Conservation (phyloP, 108 stramenopile genomes). For the Cyclotella cryptica region DNA sequence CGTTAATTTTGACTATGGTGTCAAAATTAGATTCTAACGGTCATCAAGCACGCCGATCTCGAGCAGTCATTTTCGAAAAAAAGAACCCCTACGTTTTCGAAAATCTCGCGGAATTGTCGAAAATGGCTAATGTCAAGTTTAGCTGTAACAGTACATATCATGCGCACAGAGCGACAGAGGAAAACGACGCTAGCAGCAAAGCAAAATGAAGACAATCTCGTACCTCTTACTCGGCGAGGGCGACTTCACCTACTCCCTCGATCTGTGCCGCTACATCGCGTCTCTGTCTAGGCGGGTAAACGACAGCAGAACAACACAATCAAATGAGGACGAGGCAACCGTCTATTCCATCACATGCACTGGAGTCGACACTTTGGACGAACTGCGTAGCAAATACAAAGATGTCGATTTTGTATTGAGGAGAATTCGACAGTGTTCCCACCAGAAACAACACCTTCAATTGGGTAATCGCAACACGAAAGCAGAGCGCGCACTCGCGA, state of each 20-base stretch:
- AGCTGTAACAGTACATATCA: too few species aligned
- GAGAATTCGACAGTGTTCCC: constrained; percentile 39
- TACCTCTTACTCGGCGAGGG: constrained; percentile 77
- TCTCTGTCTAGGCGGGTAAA: background rate
- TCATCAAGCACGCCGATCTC: too few species aligned
- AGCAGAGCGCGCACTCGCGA: background rate
- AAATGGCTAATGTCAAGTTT: too few species aligned
- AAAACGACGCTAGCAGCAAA: too few species aligned
- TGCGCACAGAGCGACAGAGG: too few species aligned
- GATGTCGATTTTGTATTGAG: constrained; percentile 60
- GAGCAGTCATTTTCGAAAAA: too few species aligned
- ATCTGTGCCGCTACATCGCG: constrained; percentile 67
- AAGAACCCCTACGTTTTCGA: too few species aligned
- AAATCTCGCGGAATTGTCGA: too few species aligned
- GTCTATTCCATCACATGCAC: constrained; percentile 58
- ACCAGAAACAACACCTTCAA: background rate
- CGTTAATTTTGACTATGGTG: too few species aligned
- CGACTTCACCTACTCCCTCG: constrained; percentile 87
- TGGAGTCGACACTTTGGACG: constrained; percentile 67
- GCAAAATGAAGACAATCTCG: constrained; percentile 16
- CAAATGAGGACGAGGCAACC: background rate
- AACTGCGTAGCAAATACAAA: constrained; percentile 48
- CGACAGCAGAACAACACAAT: background rate
- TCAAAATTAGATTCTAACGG: too few species aligned
- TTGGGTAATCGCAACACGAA: background rate